Evolutionary conservation across 2,329 filamentous ascomycete genomes (phyloP).

Genomic region (Cladosporium velox): DNA sequence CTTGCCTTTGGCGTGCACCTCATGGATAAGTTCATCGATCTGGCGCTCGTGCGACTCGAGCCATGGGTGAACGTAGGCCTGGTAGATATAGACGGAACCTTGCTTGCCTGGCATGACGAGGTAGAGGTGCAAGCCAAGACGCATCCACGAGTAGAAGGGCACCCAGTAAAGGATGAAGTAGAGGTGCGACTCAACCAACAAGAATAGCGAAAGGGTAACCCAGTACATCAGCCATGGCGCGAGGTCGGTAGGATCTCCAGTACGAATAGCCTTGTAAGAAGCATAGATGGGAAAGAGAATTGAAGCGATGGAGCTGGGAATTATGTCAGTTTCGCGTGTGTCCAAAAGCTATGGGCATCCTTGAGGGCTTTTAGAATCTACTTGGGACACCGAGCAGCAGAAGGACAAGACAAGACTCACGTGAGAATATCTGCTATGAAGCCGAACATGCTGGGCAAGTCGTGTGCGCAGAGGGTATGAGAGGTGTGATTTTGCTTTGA

Average conservation of each 20-base stretch:
- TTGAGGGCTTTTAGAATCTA: background rate
- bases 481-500: background rate
- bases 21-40: conserved; percentile 88
- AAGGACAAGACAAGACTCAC: conserved; percentile 53
- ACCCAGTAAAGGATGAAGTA: conserved; percentile 87
- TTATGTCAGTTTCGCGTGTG: conserved; percentile 26
- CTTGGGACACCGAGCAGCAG: background rate
- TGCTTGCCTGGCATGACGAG: conserved; percentile 98
- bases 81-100: conserved; percentile 83
- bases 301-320: conserved; percentile 73
- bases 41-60: conserved; percentile 80
- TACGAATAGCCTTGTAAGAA: conserved; percentile 96
- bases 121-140: conserved; percentile 84
- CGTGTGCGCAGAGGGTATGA: background rate
- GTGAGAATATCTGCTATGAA: conserved; percentile 75
- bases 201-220: conserved; percentile 81
- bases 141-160: conserved; percentile 91
- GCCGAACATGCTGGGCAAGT: conserved; percentile 37
- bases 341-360: background rate
- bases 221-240: conserved; percentile 99
- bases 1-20: conserved; percentile 75
- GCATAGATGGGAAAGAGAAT: conserved; percentile 95
- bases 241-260: conserved; percentile 81
- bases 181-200: conserved; percentile 83
- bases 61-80: conserved; percentile 83